Conservation (phyloP, 331 rosid species). For the Quercus lobata region DNA sequence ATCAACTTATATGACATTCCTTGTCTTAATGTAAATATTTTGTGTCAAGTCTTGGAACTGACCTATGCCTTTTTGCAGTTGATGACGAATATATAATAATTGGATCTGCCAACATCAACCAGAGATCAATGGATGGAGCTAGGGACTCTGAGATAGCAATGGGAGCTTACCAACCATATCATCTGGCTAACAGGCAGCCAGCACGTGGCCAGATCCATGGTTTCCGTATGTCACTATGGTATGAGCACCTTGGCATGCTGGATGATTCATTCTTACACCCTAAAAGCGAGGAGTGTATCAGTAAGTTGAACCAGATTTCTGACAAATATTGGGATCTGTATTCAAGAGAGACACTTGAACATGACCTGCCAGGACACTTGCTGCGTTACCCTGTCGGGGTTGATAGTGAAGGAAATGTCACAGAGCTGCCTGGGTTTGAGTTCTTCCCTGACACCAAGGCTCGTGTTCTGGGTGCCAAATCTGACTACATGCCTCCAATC, state of each 20-base stretch:
- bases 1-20: not conserved
- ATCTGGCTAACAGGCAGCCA: slow-evolving; percentile 61
- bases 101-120: slow-evolving; percentile 99
- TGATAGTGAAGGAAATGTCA: slow-evolving; percentile 48
- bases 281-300: slow-evolving; percentile 60
- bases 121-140: slow-evolving; percentile 95
- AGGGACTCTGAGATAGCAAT: slow-evolving; percentile 96
- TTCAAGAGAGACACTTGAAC: slow-evolving; percentile 63
- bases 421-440: slow-evolving; percentile 65
- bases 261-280: slow-evolving; percentile 61
- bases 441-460: slow-evolving; percentile 93
- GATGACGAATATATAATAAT: slow-evolving; percentile 93
- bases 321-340: slow-evolving; percentile 93
- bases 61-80: slow-evolving; percentile 37
- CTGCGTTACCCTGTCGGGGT: slow-evolving; percentile 80
- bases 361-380: slow-evolving; percentile 87
- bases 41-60: not conserved
- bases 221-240: slow-evolving; percentile 89
- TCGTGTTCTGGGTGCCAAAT: slow-evolving; percentile 67
- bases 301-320: slow-evolving; percentile 79
- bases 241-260: slow-evolving; percentile 92
- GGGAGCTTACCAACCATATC: slow-evolving; percentile 92
- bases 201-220: slow-evolving; percentile 97
- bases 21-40: not conserved
- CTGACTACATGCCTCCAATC: slow-evolving; percentile 89